Evolutionary conservation across 768 basidiomycete species (phyloP).

Genomic region (Cubamyces sp.): DNA sequence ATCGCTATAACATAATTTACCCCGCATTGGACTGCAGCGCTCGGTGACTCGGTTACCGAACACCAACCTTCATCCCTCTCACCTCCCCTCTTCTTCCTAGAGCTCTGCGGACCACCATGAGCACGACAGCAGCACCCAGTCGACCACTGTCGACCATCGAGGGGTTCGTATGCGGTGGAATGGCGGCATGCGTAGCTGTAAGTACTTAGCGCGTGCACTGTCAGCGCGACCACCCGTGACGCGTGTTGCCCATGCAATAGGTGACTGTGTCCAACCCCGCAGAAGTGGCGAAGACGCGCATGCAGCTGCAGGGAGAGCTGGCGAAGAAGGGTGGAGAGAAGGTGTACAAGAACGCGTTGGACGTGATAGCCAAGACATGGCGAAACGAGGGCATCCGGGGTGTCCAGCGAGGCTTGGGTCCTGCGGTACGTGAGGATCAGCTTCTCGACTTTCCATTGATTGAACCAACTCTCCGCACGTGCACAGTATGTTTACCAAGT

Average conservation of each 20-base stretch:
- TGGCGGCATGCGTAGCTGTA: slow-evolving; percentile 92
- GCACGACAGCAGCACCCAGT: slow-evolving; percentile 4
- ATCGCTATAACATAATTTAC: slow-evolving; percentile 8
- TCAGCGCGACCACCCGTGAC: neutral
- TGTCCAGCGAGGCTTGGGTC: slow-evolving; percentile 88
- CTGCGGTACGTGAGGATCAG: slow-evolving; percentile 66
- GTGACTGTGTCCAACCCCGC: slow-evolving; percentile 82
- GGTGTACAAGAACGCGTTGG: slow-evolving; percentile 89
- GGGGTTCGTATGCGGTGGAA: slow-evolving; percentile 85
- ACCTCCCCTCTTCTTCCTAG: too few relatives aligned
- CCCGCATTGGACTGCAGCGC: slow-evolving; percentile 5
- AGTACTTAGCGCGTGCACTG: slow-evolving; percentile 32
- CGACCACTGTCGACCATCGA: slow-evolving; percentile 66
- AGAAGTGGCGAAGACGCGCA: slow-evolving; percentile 90
- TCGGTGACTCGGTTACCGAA: slow-evolving; percentile 1
- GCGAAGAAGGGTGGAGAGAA: slow-evolving; percentile 69
- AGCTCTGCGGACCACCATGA: slow-evolving; percentile 7
- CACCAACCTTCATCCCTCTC: neutral
- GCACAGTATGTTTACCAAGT: slow-evolving; percentile 90
- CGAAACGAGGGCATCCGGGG: slow-evolving; percentile 87
- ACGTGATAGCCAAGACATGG: slow-evolving; percentile 88
- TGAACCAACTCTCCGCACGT: neutral
- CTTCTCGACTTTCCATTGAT: neutral
- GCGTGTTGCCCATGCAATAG: slow-evolving; percentile 40
- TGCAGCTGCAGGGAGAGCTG: slow-evolving; percentile 96